Evolutionary conservation across 2,329 filamentous ascomycete species (phyloP), one percentile per base, ranked within the genome.

Genomic region (Penicillium sp.): DNA sequence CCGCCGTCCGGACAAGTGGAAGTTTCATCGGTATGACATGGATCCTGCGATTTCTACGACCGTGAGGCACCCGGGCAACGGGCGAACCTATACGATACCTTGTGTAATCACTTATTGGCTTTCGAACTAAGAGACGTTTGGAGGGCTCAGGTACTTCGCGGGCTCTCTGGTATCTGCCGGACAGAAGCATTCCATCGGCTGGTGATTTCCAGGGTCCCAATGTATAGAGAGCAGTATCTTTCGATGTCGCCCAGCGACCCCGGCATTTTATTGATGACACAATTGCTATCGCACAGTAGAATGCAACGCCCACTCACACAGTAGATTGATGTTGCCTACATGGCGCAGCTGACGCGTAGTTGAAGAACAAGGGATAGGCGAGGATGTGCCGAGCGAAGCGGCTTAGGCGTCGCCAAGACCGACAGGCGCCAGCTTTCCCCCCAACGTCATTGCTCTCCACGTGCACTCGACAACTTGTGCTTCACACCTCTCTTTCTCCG

Each of bases 361-460:
- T 28, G 13, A 39, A 26, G 24, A 39, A 41, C 41, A 54, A 52
- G 48, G 57, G 24, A 26, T 26, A 7, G 24, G 51, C 53, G 44
- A 51, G 57, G 51, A 56, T 48, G 53, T 21, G 24, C 18, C 23
- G 29, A 47, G 59, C 54, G 61, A 56, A 47, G 59, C 54, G 61
- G 57, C 60, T 62, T 62, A 63, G 60, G 60, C 52, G 57, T 56
- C 59, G 63, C 66, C 67, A 70, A 69, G 66, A 67, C 63, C 54
- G 56, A 62, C 65, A 69, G 66, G 67, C 67, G 65, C 65, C 67
- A 69, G 49, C 65, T 65, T 69, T 67, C 59, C 63, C 58, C 55
- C 62, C 59, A 69, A 69, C 67, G 66, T 69, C 67, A 70, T 70
- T 66, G 60, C 58, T 53, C 53, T 56, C 53, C 61, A 61, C 57